phyloP scores from a whole-genome alignment of 1,284 basidiomycete species.

The Moesziomyces sp. region DNA sequence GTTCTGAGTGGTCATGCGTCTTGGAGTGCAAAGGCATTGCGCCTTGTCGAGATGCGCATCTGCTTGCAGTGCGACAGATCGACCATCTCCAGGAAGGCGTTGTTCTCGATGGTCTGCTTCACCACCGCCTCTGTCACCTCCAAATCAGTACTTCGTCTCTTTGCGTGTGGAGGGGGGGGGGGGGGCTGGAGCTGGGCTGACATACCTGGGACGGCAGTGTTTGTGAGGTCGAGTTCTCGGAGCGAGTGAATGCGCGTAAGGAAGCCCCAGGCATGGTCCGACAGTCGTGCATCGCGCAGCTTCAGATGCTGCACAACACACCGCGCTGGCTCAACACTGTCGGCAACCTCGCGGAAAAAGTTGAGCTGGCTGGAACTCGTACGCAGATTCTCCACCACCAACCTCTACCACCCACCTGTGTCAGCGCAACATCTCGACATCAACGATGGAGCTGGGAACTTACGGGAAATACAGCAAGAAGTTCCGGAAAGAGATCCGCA shows the following conservation, averaged over 20 bases:
- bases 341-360: slow-evolving; percentile 16
- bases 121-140: slow-evolving; percentile 13
- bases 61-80: slow-evolving; percentile 29
- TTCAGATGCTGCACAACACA: slow-evolving; percentile 21
- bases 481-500: slow-evolving; percentile 18
- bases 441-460: neutral
- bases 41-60: slow-evolving; percentile 18
- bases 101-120: slow-evolving; percentile 12
- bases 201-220: slow-evolving; percentile 27
- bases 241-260: slow-evolving; percentile 12
- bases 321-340: neutral
- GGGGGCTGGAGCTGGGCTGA: too few species aligned
- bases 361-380: slow-evolving; percentile 13
- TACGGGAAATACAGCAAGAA: slow-evolving; percentile 16
- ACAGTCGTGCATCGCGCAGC: slow-evolving; percentile 16
- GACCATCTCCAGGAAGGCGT: slow-evolving; percentile 15
- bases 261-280: slow-evolving; percentile 22
- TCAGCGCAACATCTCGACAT: neutral
- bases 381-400: slow-evolving; percentile 16
- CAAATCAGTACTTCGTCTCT: neutral
- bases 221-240: slow-evolving; percentile 22
- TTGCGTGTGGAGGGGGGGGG: neutral
- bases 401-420: neutral
- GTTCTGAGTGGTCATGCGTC: too few species aligned
- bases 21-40: slow-evolving; percentile 26